These are phyloP conservation scores for Priceomyces medius DNA, from an alignment of 805 yeast species.

Conservation along the genomic window DNA sequence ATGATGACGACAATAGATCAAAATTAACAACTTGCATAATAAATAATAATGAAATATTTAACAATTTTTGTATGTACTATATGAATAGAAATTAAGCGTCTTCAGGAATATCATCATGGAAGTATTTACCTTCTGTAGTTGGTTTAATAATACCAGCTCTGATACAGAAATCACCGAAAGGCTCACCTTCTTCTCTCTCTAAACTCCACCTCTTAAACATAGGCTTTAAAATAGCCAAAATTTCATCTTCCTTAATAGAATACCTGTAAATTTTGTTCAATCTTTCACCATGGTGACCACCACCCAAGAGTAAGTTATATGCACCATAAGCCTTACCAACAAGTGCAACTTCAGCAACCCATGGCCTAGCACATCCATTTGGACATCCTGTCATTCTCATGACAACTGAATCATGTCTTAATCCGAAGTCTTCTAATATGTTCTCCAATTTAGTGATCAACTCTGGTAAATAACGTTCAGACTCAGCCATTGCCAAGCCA, in stretches of 20 bases:
- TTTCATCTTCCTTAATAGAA: constrained; percentile 88
- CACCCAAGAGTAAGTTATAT: constrained; percentile 91
- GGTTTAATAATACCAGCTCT: constrained; percentile 86
- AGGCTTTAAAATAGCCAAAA: constrained; percentile 72
- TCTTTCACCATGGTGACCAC: constrained; percentile 92
- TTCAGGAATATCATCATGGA: constrained; percentile 92
- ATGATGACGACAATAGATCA: too few species aligned
- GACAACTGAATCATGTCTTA: constrained; percentile 90
- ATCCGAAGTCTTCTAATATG: constrained; percentile 87
- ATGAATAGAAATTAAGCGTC: constrained; percentile 44
- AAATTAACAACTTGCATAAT: constrained; percentile 1
- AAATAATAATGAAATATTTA: constrained; percentile 3
- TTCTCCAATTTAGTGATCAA: constrained; percentile 78
- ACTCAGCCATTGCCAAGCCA: constrained; percentile 98
- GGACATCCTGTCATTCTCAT: constrained; percentile 99
- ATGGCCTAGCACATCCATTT: constrained; percentile 97
- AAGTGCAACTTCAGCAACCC: constrained; percentile 94
- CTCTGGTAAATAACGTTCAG: constrained; percentile 87
- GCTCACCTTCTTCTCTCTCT: constrained; percentile 89
- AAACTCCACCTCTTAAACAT: constrained; percentile 91
- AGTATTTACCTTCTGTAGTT: constrained; percentile 84
- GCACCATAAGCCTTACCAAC: constrained; percentile 95
- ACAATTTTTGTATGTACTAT: background rate
- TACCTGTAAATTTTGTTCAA: constrained; percentile 85
- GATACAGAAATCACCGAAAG: constrained; percentile 89